Percentiles rank a stretch among this genome's conserved stretches.
Conservation (phyloP, 257 asterid genomes). For the Handroanthus guayacan region DNA sequence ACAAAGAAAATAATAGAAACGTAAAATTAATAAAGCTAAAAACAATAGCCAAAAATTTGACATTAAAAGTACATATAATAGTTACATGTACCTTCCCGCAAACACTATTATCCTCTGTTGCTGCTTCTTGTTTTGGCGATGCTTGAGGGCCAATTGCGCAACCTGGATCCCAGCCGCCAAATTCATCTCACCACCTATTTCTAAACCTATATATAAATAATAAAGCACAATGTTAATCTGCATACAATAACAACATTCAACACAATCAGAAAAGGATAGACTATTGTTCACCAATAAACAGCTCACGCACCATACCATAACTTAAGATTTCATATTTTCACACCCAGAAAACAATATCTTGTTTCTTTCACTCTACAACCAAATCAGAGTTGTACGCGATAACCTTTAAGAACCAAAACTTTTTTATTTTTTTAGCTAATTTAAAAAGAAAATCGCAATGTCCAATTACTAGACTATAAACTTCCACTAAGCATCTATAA, state of each 20-base stretch:
- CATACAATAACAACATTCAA: conserved; percentile 2
- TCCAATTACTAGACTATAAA: neutral
- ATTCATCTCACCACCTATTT: conserved; percentile 92
- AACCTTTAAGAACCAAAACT: too few relatives aligned
- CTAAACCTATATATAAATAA: conserved; percentile 61
- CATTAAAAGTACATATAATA: conserved; percentile 7
- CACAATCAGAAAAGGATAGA: conserved; percentile 6
- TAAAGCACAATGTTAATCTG: conserved; percentile 15
- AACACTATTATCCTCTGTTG: conserved; percentile 96
- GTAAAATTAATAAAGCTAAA: neutral
- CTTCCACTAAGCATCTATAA: neutral
- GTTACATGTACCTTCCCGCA: conserved; percentile 78
- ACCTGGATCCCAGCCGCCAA: conserved; percentile 97
- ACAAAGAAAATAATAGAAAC: conserved; percentile 23
- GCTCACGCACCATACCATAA: neutral
- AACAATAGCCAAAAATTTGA: conserved; percentile 2
- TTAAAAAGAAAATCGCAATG: conserved; percentile 1
- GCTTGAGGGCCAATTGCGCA: conserved; percentile 97
- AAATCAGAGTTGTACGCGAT: neutral
- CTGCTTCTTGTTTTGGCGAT: conserved; percentile 97
- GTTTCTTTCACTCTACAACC: conserved; percentile 9
- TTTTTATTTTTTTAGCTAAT: neutral
- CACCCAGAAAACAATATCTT: conserved; percentile 5
- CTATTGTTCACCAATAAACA: neutral
- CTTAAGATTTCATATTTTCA: neutral